These are phyloP conservation scores for Starmera stellimalicola DNA, from an alignment of 1,139 yeast species.

Conservation along the genomic window DNA sequence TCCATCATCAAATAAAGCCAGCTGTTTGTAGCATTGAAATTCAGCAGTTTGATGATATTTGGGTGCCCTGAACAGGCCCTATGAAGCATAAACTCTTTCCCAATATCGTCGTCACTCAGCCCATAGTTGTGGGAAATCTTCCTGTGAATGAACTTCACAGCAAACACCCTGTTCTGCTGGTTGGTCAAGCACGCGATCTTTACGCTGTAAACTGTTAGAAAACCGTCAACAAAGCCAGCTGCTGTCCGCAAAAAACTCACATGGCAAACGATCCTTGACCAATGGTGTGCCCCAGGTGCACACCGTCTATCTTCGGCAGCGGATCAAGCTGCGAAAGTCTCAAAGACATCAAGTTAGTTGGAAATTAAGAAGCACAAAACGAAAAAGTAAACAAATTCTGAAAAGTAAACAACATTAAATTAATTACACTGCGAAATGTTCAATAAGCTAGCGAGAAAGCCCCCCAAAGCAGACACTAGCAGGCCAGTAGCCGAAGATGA, in stretches of 20 bases:
- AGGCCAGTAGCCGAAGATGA: no score
- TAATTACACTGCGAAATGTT: no score
- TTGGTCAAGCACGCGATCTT: slow-evolving; percentile 24
- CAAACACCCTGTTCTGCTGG: slow-evolving; percentile 29
- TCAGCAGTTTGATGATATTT: slow-evolving; percentile 44
- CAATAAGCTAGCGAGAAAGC: no score
- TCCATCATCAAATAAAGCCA: slow-evolving; percentile 61
- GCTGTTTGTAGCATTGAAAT: slow-evolving; percentile 38
- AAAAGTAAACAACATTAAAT: background rate
- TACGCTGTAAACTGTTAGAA: slow-evolving; percentile 17
- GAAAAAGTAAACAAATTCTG: background rate
- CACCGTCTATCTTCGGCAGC: slow-evolving; percentile 27
- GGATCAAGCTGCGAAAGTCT: slow-evolving; percentile 23
- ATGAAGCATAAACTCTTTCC: slow-evolving; percentile 45
- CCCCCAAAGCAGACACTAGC: no score
- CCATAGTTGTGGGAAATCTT: slow-evolving; percentile 35
- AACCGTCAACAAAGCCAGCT: slow-evolving; percentile 8
- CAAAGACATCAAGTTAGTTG: slow-evolving; percentile 10
- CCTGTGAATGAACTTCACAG: slow-evolving; percentile 48
- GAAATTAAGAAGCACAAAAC: background rate
- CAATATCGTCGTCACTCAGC: slow-evolving; percentile 35
- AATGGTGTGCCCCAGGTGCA: slow-evolving; percentile 28
- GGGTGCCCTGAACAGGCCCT: slow-evolving; percentile 46
- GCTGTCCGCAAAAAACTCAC: slow-evolving; percentile 17
- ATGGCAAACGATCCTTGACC: slow-evolving; percentile 42